phyloP scores from a whole-genome alignment of 148 eudicot species.

The Rhododendron ferrugineum region DNA sequence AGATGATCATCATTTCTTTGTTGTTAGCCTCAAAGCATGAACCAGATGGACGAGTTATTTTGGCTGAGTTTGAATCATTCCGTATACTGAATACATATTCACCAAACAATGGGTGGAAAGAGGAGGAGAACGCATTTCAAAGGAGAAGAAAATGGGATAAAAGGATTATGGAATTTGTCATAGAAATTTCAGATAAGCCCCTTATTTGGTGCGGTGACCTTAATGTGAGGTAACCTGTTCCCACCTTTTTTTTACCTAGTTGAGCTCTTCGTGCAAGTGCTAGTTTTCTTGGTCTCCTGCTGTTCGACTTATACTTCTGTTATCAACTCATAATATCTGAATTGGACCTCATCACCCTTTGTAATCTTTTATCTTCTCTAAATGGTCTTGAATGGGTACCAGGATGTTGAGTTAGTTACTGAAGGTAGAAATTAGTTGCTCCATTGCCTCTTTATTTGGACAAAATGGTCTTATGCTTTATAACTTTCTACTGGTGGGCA shows the following conservation, averaged over 20 bases:
- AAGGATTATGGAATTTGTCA: constrained; percentile 76
- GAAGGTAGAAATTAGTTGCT: not conserved
- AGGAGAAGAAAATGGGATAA: constrained; percentile 99
- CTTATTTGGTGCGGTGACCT: constrained; percentile 98
- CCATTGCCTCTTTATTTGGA: not conserved
- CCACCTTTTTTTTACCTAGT: not conserved
- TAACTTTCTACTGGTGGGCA: not conserved
- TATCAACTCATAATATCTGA: not conserved
- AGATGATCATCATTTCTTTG: constrained; percentile 7
- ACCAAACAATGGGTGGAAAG: constrained; percentile 99
- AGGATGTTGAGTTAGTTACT: not conserved
- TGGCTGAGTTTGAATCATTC: constrained; percentile 88
- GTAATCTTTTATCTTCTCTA: not conserved
- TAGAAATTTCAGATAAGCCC: constrained; percentile 73
- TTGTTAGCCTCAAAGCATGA: constrained; percentile 80
- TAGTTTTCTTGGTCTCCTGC: not conserved
- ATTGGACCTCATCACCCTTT: not conserved
- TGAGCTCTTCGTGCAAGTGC: not conserved
- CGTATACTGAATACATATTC: constrained; percentile 78
- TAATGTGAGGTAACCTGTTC: constrained; percentile 71
- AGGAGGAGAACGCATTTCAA: constrained; percentile 79
- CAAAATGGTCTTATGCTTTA: not conserved
- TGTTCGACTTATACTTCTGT: not conserved
- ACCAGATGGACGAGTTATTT: constrained; percentile 87
- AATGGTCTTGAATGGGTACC: not conserved